Conservation (phyloP, 1,284 basidiomycete species). For the Trametes pubescens region DNA sequence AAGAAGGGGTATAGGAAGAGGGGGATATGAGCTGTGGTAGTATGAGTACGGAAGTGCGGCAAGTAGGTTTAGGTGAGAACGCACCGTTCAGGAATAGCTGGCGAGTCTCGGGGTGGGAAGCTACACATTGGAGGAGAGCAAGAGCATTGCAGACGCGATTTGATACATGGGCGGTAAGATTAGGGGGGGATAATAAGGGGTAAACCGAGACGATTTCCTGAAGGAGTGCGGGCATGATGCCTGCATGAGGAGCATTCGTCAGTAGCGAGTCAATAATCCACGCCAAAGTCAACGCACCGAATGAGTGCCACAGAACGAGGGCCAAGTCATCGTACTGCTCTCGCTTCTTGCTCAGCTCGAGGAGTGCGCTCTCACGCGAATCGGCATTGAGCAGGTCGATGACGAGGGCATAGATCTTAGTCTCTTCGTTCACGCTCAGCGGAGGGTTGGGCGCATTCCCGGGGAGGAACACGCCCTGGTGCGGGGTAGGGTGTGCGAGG, state of each 20-base stretch:
- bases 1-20: slow-evolving; percentile 99
- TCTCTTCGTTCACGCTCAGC: slow-evolving; percentile 68
- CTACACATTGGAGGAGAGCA: slow-evolving; percentile 97
- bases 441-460: slow-evolving; percentile 36
- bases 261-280: neutral
- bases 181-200: slow-evolving; percentile 94
- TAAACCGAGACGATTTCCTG: slow-evolving; percentile 99
- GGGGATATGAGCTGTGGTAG: slow-evolving; percentile 88
- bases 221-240: slow-evolving; percentile 98
- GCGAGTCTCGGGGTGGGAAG: slow-evolving; percentile 93
- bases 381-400: slow-evolving; percentile 83
- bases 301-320: slow-evolving; percentile 98
- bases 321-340: slow-evolving; percentile 99
- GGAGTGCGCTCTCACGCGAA: slow-evolving; percentile 86
- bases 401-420: slow-evolving; percentile 84
- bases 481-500: slow-evolving; percentile 57
- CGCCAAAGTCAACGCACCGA: slow-evolving; percentile 68
- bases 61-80: slow-evolving; percentile 29
- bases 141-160: slow-evolving; percentile 99
- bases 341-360: slow-evolving; percentile 98
- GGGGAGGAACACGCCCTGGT: slow-evolving; percentile 55
- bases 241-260: slow-evolving; percentile 49
- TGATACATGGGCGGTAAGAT: slow-evolving; percentile 97
- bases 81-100: slow-evolving; percentile 91
- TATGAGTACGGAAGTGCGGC: slow-evolving; percentile 11